Evolutionary conservation across 768 basidiomycete species (phyloP), one percentile per base, ranked within the genome.

Genomic region (Leccinum truebloodii): DNA sequence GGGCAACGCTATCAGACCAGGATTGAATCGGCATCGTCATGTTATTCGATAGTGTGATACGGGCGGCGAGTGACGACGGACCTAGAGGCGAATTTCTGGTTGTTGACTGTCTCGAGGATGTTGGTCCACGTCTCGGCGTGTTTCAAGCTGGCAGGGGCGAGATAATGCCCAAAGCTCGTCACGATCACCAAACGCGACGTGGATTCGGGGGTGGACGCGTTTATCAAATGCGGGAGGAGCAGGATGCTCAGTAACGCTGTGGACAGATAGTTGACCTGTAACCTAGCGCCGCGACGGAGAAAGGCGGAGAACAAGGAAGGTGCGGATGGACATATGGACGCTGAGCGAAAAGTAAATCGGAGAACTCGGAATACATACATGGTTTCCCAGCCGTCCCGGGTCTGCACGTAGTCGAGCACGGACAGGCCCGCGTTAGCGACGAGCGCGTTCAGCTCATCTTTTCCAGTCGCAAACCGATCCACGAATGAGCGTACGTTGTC

Each of bases 301-400:
- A 58, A 34, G 5, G 30, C 16, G 13, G 3, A 55, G 37, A 16
- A 16, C 53, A 16, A 20, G 13, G 9, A n/a, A 18, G 49, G 44
- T 24, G 6, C 10, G 41, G 30, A 30, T 12, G 39, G 54, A 14
- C 34, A 35, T 35, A 35, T 13, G 3, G 18, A 18, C 22, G 41
- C 39, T 39, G 18, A 7, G 18, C 8, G 18, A 18, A 13, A 13
- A 53, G 24, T 30, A 16, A 3, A 8, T 34, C 34, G 34, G 12
- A 6, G 4, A 7, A 24, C 24, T 24, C 24, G 24, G 24, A 9
- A 35, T 6, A 67, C 70, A 20, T 56, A 82, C 83, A 67, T 70
- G n/a, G 65, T 30, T 63, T 84, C 82, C 80, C 79, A 82, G 3
- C 79, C 81, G 61, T 84, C 83, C 1, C 30, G 18, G 1, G 79